Evolutionary conservation across 306 rosid species (phyloP).

Genomic region (Cyamopsis tetragonoloba): DNA sequence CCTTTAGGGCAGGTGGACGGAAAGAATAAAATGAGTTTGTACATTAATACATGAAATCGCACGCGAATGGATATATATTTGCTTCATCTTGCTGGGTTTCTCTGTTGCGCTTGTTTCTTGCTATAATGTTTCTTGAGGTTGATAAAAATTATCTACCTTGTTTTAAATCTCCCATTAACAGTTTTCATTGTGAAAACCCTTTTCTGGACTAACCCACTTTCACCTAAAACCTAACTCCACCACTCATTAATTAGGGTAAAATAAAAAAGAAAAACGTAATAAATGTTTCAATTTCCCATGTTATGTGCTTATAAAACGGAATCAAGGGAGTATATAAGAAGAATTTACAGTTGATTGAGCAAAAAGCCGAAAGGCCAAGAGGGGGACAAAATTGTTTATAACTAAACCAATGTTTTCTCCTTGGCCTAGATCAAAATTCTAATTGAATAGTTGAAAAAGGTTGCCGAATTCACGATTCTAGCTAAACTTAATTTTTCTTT

Average conservation of each 20-base stretch:
- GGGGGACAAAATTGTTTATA: neutral
- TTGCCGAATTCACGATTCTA: neutral
- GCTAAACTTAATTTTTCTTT: neutral
- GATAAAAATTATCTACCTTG: neutral
- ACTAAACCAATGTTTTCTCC: neutral
- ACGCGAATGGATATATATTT: neutral
- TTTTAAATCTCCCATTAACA: neutral
- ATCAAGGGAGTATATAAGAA: neutral
- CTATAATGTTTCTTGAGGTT: neutral
- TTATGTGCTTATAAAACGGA: no score
- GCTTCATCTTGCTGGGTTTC: neutral
- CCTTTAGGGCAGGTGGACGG: neutral
- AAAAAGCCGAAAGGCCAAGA: neutral
- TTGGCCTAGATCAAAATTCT: conserved; percentile 6
- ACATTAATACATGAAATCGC: neutral
- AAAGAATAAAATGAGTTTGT: neutral
- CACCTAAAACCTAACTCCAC: no score
- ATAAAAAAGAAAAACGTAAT: no score
- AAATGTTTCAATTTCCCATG: no score
- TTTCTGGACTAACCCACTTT: neutral
- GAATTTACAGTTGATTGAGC: neutral
- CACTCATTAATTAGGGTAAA: no score
- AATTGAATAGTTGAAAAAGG: neutral
- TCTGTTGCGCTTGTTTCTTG: neutral
- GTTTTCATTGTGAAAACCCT: neutral